These are phyloP conservation scores for Aspergillus calidoustus DNA, from an alignment of 2,329 filamentous ascomycete species.

Conservation along the genomic window DNA sequence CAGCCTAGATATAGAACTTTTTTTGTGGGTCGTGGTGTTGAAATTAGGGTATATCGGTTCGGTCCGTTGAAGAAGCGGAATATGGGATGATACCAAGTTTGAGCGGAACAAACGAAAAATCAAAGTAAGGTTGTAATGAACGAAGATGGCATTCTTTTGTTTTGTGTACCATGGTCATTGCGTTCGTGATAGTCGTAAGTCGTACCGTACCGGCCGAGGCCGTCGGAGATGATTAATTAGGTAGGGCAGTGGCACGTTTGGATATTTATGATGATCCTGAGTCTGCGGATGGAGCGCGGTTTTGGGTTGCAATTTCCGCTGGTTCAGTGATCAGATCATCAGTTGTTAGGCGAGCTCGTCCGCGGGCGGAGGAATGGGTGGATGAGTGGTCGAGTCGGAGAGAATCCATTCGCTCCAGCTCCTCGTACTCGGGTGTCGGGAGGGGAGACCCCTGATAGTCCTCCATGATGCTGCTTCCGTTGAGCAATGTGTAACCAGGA, in stretches of 20 bases:
- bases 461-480: constrained; percentile 49
- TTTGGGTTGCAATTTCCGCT: constrained; percentile 12
- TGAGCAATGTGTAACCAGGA: constrained; percentile 64
- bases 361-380: constrained; percentile 34
- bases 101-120: constrained; percentile 6
- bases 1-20: constrained; percentile 4
- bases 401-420: constrained; percentile 51
- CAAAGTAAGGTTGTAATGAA: constrained; percentile 1
- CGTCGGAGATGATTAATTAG: neutral
- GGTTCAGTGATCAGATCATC: constrained; percentile 36
- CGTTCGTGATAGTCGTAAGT: constrained; percentile 22
- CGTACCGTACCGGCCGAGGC: constrained; percentile 11
- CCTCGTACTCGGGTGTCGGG: constrained; percentile 48
- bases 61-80: neutral
- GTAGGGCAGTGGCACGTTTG: neutral
- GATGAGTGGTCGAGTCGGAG: constrained; percentile 39
- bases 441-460: constrained; percentile 52
- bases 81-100: neutral
- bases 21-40: neutral
- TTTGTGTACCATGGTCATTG: constrained; percentile 14
- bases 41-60: neutral
- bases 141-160: constrained; percentile 5
- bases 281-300: constrained; percentile 22
- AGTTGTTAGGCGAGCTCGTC: constrained; percentile 36
- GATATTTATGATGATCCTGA: constrained; percentile 15